phyloP scores from a whole-genome alignment of 73 alveolate species.

The Tetrahymena elliotti region DNA sequence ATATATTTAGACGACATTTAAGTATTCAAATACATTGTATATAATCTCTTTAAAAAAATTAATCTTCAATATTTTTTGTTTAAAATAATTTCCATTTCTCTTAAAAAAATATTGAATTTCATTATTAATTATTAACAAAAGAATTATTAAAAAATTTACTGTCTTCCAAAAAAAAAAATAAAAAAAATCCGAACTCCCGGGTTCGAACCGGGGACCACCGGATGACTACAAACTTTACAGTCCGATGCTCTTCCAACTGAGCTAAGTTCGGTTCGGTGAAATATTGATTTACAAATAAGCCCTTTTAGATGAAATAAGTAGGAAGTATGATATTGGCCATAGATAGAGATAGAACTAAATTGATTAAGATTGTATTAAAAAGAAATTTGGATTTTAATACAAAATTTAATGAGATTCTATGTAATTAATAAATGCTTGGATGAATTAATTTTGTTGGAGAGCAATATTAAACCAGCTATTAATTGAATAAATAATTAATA shows the following conservation, averaged over 20 bases:
- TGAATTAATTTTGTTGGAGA: not conserved
- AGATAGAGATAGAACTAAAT: too few relatives aligned
- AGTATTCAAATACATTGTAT: too few relatives aligned
- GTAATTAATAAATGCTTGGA: not conserved
- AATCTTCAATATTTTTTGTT: too few relatives aligned
- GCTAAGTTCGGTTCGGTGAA: slow-evolving; percentile 3
- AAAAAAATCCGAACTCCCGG: slow-evolving; percentile 2
- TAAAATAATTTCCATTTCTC: too few relatives aligned
- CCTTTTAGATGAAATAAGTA: not conserved
- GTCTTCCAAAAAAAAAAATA: not conserved
- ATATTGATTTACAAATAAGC: not conserved
- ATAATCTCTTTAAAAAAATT: too few relatives aligned
- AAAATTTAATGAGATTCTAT: too few relatives aligned
- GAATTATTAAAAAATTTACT: not conserved
- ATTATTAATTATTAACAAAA: not conserved
- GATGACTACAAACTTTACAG: slow-evolving; percentile 1
- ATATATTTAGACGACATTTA: not conserved
- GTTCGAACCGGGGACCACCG: slow-evolving; percentile 7
- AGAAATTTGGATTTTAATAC: not conserved
- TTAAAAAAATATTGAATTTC: too few relatives aligned
- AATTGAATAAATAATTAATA: too few relatives aligned
- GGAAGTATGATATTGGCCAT: too few relatives aligned
- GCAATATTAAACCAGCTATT: not conserved
- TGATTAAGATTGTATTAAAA: too few relatives aligned
- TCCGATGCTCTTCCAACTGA: slow-evolving; percentile 3